These are phyloP conservation scores for Tausonia pullulans DNA, from an alignment of 1,284 basidiomycete species.

Conservation along the genomic window DNA sequence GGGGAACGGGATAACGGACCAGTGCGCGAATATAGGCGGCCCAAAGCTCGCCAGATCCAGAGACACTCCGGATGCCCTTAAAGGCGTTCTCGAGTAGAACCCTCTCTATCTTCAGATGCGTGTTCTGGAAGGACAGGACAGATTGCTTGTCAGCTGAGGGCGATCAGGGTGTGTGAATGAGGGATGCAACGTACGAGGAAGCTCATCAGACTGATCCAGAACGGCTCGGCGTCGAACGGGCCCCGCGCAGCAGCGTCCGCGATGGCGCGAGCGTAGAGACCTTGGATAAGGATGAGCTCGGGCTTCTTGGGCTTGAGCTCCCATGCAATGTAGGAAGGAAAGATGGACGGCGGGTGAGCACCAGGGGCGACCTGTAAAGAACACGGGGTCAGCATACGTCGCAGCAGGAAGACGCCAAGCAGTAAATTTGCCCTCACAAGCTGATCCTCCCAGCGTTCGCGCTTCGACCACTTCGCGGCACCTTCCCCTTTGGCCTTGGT, in stretches of 20 bases:
- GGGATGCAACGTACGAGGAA: slow-evolving; percentile 37
- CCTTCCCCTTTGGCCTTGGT: slow-evolving; percentile 55
- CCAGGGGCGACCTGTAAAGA: slow-evolving; percentile 9
- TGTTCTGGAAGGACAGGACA: neutral
- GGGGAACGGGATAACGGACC: slow-evolving; percentile 32
- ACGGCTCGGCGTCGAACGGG: slow-evolving; percentile 35
- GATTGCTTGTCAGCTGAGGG: neutral
- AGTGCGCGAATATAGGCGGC: slow-evolving; percentile 49
- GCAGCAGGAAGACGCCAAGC: neutral
- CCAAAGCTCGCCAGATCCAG: slow-evolving; percentile 18
- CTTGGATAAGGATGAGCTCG: slow-evolving; percentile 48
- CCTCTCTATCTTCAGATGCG: neutral
- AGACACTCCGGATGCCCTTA: slow-evolving; percentile 21
- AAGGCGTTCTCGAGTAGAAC: slow-evolving; percentile 15
- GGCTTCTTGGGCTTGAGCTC: slow-evolving; percentile 43
- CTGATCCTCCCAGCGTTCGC: slow-evolving; percentile 45
- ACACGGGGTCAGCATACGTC: neutral
- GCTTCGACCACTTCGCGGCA: slow-evolving; percentile 48
- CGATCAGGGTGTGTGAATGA: neutral
- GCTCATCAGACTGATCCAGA: slow-evolving; percentile 56
- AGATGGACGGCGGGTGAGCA: slow-evolving; percentile 19
- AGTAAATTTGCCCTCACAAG: slow-evolving; percentile 21
- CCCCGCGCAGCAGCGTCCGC: slow-evolving; percentile 44
- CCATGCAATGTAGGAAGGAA: slow-evolving; percentile 29
- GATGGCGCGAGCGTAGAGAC: slow-evolving; percentile 66